Base-by-base conservation (phyloP, 768 basidiomycete genomes). In the Lentinula guzmanii region DNA sequence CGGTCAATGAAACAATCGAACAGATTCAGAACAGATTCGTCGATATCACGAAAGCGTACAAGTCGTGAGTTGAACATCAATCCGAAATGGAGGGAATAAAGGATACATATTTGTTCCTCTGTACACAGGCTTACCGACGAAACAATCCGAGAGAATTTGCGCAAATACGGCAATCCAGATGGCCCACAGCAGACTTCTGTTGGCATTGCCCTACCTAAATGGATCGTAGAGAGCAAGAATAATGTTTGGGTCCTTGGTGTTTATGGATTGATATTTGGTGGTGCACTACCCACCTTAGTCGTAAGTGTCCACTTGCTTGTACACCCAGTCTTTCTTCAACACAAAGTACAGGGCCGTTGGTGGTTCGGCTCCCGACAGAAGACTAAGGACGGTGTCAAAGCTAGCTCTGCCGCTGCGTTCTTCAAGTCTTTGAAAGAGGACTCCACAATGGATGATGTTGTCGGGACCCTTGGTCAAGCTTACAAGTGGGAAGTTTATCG, bases 31-130 rank as follows among this genome's bases (percentile, higher is more conserved):
- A 86, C 58, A 85, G 85, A 62, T 99, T 97, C 72, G 92, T 98
- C 21, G 84, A 92, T 21, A 79, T 99, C 42, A 98, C 97, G 7
- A 99, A 98, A 72, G 97, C 97, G 3, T 99, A 99, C 77, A 99
- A 99, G 79, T 76, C 96, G 85, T 92, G 61, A 62, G 89, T 74
- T 41, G n/a, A n/a, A n/a, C 34, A 3, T 15, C 5, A 21, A 9
- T 33, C 9, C 9, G 7, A 37, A n/a, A 18, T 28, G 21, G 42
- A 28, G 11, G 10, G 5, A 34, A 18, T 39, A 18, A 10, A 4
- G 31, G 9, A 41, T 42, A 34, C n/a, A 39, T 31, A 7, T 45
- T 3, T n/a, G 13, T 52, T 10, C 28, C 28, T 3, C 28, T 28
- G 28, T 28, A 28, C 35, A 4, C 65, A 94, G 92, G 7, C 76